Evolutionary conservation across 805 yeast species (phyloP).

Genomic region (Brettanomyces naardenensis): DNA sequence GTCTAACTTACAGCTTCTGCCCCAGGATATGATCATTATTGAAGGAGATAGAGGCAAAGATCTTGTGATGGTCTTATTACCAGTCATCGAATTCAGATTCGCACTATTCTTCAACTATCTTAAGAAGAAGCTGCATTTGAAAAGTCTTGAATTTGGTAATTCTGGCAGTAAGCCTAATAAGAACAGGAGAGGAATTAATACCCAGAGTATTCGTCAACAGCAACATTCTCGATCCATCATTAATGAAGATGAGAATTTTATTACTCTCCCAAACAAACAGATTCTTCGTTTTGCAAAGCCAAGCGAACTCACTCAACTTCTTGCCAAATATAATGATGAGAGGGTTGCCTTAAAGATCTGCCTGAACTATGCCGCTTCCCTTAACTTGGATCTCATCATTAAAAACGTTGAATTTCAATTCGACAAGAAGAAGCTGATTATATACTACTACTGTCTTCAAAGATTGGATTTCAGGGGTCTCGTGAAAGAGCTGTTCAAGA

Average conservation of each 20-base stretch:
- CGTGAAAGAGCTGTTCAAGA: slow-evolving; percentile 65
- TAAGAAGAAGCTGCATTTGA: slow-evolving; percentile 64
- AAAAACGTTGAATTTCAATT: slow-evolving; percentile 77
- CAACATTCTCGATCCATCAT: slow-evolving; percentile 25
- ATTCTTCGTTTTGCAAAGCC: slow-evolving; percentile 71
- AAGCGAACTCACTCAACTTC: slow-evolving; percentile 54
- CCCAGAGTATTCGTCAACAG: slow-evolving; percentile 8
- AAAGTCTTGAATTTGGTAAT: slow-evolving; percentile 35
- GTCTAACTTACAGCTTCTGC: slow-evolving; percentile 49
- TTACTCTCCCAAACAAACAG: slow-evolving; percentile 72
- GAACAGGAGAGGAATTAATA: slow-evolving; percentile 8
- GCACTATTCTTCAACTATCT: slow-evolving; percentile 68
- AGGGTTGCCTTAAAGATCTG: slow-evolving; percentile 64
- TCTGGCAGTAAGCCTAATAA: slow-evolving; percentile 12
- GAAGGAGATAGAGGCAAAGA: slow-evolving; percentile 86
- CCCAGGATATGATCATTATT: slow-evolving; percentile 63
- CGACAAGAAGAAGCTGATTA: slow-evolving; percentile 69
- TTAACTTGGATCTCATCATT: slow-evolving; percentile 45
- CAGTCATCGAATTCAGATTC: slow-evolving; percentile 50
- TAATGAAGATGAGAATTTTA: slow-evolving; percentile 50
- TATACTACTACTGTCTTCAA: slow-evolving; percentile 57
- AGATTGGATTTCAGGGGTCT: slow-evolving; percentile 68
- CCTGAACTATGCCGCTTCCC: slow-evolving; percentile 31
- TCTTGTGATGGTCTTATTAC: slow-evolving; percentile 63
- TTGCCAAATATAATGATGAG: slow-evolving; percentile 63